Evolutionary conservation across 106 monocot genomes (phyloP).

Genomic region (Acanthochlamys bracteata): DNA sequence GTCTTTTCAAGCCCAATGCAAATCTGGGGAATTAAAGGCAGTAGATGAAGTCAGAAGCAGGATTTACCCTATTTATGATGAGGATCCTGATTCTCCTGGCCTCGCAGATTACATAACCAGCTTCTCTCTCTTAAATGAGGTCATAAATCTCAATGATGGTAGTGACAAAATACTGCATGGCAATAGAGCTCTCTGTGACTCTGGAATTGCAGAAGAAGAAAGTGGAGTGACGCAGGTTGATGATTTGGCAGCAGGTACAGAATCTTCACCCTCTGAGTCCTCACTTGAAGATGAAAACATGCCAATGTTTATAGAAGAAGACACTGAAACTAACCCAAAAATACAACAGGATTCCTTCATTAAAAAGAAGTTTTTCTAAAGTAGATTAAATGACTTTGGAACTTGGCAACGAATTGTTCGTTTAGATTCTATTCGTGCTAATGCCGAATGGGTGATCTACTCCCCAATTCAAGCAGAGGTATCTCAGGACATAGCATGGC

Average conservation of each 20-base stretch:
- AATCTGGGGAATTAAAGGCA: constrained; percentile 18
- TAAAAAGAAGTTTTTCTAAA: constrained; percentile 25
- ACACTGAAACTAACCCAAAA: constrained; percentile 28
- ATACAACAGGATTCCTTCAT: constrained; percentile 13
- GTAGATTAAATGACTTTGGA: constrained; percentile 26
- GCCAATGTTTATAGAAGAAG: constrained; percentile 12
- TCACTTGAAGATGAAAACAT: constrained; percentile 41
- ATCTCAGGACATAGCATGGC: constrained; percentile 34
- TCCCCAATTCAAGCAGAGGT: constrained; percentile 38
- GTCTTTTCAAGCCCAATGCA: constrained; percentile 24
- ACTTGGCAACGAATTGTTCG: constrained; percentile 92
- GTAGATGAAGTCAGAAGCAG: constrained; percentile 14
- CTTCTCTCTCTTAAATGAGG: constrained; percentile 16
- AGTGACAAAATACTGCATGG: constrained; percentile 21
- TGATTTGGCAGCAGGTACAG: constrained; percentile 20
- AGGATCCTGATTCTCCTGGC: constrained; percentile 25
- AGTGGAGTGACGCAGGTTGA: constrained; percentile 16
- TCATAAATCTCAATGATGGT: constrained; percentile 1
- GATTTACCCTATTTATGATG: constrained; percentile 15
- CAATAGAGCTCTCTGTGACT: constrained; percentile 3
- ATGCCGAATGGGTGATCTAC: constrained; percentile 68
- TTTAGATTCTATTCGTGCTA: constrained; percentile 68
- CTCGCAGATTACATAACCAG: constrained; percentile 21
- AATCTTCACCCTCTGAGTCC: constrained; percentile 58
- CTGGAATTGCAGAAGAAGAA: constrained; percentile 21